A percentile compares a stretch with the other conserved stretches of the same genome.
These are phyloP conservation scores for Aspergillus novofumigatus DNA, from an alignment of 2,329 filamentous ascomycete species.

Conservation along the genomic window DNA sequence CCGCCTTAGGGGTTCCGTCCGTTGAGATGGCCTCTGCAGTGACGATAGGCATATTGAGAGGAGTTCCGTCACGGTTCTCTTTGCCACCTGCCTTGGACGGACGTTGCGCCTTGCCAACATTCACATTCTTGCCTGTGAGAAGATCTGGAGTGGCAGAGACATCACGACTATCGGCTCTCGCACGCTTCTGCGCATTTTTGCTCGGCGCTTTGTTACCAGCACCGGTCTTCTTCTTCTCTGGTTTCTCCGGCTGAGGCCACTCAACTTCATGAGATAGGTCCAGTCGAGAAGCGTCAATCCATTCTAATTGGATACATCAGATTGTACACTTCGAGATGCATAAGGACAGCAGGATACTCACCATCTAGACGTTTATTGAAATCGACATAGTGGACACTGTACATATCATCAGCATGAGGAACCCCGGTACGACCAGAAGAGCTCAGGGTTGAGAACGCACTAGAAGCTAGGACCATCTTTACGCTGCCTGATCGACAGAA, in stretches of 20 bases:
- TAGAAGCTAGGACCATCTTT: constrained; percentile 89
- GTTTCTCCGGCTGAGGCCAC: constrained; percentile 89
- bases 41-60: constrained; percentile 28
- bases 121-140: constrained; percentile 46
- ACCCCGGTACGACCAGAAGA: not conserved
- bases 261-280: constrained; percentile 89
- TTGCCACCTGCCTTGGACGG: constrained; percentile 58
- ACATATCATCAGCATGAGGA: constrained; percentile 14
- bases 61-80: constrained; percentile 50
- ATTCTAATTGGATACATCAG: constrained; percentile 59
- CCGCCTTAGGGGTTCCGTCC: constrained; percentile 37
- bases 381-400: constrained; percentile 85
- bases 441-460: constrained; percentile 28
- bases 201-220: constrained; percentile 48
- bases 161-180: constrained; percentile 48
- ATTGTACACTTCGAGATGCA: too few species aligned
- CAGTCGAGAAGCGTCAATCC: constrained; percentile 77
- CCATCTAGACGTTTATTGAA: constrained; percentile 83
- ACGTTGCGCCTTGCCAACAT: constrained; percentile 43
- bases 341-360: constrained; percentile 20
- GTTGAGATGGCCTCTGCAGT: constrained; percentile 35
- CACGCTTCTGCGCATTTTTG: constrained; percentile 57
- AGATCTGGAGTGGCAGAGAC: constrained; percentile 54
- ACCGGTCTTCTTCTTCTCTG: constrained; percentile 76
- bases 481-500: constrained; percentile 86